Base-by-base conservation (phyloP, 176 grass and related monocot species). In the Aegilops sharonensis region DNA sequence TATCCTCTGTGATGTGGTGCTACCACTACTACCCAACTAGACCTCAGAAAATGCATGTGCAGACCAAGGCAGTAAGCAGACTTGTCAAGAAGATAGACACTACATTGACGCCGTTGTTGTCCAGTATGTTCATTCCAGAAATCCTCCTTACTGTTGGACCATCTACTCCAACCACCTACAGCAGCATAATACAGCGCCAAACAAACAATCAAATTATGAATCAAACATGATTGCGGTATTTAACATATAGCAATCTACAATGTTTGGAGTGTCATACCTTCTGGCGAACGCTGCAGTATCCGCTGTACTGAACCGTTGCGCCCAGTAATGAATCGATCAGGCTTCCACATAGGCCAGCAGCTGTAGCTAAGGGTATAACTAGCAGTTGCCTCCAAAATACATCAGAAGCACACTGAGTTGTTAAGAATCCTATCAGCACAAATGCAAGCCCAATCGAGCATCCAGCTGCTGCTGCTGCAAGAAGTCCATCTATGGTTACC, bases 301-400 rank as follows among this genome's bases (percentile, higher is more conserved):
- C 97, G 80, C 92, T 94, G 34, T 91, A 98, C 87, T 96, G 97
- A 79, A 98, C 63, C 9, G 92, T 98, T 76, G 94, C 92, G 2
- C 97, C 97, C 76, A 98, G 86, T 13, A 94, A 85, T 2, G 97
- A 98, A 88, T 95, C 90, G 1, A 98, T 95, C n/a, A 95, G 45
- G 47, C 96, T 98, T 81, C 96, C 91, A 52, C 90, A 92, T 9
- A 98, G 68, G 48, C 92, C 93, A 79, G 91, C 87, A 83, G 85
- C 83, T 84, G 93, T 87, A 79, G 91, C 88, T 77, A 98, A 82
- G 29, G 96, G 93, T 91, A 98, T 91, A 89, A 88, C 84, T 17
- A 95, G 89, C 14, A 95, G 64, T 54, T 95, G 92, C 79, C 61
- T 94, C 90, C 78, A 87, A 74, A 79, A 85, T 65, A 91, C 77